phyloP scores from a whole-genome alignment of 23 red algal genomes.

The Gracilariopsis chorda region DNA sequence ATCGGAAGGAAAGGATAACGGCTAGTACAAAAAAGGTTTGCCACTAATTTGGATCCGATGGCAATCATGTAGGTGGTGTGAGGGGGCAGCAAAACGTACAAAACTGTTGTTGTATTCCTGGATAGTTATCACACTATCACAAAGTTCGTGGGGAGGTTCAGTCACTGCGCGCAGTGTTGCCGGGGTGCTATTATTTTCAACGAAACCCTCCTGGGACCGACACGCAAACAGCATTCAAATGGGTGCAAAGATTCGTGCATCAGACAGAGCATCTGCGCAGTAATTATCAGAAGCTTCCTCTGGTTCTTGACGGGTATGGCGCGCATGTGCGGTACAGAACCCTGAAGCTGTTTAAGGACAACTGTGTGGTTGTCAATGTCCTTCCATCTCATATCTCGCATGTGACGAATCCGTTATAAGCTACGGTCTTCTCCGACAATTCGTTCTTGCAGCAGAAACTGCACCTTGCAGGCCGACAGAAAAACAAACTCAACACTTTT shows the following conservation, averaged over 20 bases:
- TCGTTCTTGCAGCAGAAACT: no score
- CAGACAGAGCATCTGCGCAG: not conserved
- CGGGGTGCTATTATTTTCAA: not conserved
- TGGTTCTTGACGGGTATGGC: slow-evolving; percentile 5
- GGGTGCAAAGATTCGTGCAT: not conserved
- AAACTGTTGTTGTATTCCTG: not conserved
- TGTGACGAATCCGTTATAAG: not conserved
- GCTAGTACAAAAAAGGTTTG: not conserved
- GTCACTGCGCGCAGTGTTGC: not conserved
- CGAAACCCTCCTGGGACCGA: not conserved
- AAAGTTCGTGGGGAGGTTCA: not conserved
- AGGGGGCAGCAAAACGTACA: not conserved
- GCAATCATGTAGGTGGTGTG: not conserved
- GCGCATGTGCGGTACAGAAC: not conserved
- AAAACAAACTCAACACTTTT: no score
- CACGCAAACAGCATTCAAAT: not conserved
- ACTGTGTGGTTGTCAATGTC: not conserved
- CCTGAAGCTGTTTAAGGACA: not conserved
- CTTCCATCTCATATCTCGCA: not conserved
- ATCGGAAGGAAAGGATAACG: not conserved
- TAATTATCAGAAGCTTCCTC: not conserved
- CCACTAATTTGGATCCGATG: not conserved
- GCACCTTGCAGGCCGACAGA: no score
- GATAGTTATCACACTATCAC: not conserved
- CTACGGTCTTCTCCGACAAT: no score